Percentiles rank a stretch among this genome's conserved stretches.
Evolutionary conservation across 176 grass and related monocot genomes (phyloP).

Genomic region (Pharus latifolius): DNA sequence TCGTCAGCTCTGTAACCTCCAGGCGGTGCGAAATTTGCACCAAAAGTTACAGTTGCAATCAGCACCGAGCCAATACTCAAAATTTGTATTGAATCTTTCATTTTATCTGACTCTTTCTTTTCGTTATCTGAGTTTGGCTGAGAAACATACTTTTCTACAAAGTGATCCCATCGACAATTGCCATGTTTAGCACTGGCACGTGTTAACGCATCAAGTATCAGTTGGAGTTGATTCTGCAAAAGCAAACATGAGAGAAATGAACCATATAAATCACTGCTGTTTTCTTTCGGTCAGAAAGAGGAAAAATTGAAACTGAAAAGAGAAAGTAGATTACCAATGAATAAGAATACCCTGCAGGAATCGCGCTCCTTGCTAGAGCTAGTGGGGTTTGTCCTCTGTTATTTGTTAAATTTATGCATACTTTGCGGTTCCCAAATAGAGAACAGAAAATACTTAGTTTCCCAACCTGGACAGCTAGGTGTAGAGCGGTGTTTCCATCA

Average conservation of each 20-base stretch:
- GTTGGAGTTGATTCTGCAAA: neutral
- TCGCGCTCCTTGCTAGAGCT: neutral
- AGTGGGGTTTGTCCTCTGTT: neutral
- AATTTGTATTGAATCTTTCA: conserved; percentile 1
- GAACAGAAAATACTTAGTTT: neutral
- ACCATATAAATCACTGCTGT: neutral
- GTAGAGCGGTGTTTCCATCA: conserved; percentile 29
- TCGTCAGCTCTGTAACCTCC: conserved; percentile 3
- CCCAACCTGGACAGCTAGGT: neutral
- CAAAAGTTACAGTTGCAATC: neutral
- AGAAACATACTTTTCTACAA: neutral
- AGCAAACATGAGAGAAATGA: neutral
- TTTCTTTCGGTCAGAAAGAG: neutral
- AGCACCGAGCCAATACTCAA: conserved; percentile 3
- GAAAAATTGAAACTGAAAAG: neutral
- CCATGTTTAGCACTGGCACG: neutral
- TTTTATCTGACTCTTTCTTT: conserved; percentile 9
- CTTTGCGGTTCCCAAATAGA: neutral
- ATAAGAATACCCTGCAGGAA: neutral
- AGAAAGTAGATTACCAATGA: neutral
- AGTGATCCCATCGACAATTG: neutral
- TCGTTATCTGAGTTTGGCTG: neutral
- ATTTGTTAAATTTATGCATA: conserved; percentile 6
- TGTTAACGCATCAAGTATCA: neutral
- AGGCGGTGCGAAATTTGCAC: neutral